These are phyloP conservation scores for Xylaria sp. DNA, from an alignment of 2,329 filamentous ascomycete species.

Conservation along the genomic window DNA sequence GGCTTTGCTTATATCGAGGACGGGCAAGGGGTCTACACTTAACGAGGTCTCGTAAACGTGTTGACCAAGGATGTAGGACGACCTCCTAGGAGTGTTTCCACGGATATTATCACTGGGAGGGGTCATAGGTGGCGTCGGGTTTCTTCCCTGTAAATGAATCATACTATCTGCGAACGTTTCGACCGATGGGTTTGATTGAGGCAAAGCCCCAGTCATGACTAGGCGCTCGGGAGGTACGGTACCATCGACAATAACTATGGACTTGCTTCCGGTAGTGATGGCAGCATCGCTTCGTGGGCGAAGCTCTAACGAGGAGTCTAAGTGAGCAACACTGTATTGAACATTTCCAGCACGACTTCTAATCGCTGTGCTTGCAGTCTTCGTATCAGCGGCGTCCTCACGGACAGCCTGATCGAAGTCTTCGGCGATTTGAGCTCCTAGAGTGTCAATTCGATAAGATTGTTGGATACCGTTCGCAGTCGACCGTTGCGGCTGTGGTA, in stretches of 20 bases:
- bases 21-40: constrained; percentile 50
- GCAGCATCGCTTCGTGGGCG: constrained; percentile 58
- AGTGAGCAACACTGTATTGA: constrained; percentile 52
- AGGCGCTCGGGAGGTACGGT: constrained; percentile 59
- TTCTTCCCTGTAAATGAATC: constrained; percentile 51
- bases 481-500: constrained; percentile 57
- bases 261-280: constrained; percentile 83
- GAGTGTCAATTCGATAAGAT: constrained; percentile 75
- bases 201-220: constrained; percentile 57
- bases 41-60: constrained; percentile 47
- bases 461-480: constrained; percentile 52
- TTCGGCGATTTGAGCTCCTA: constrained; percentile 79
- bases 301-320: constrained; percentile 51
- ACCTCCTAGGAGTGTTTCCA: constrained; percentile 55
- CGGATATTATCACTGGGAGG: constrained; percentile 53
- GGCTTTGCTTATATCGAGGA: constrained; percentile 46
- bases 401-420: constrained; percentile 79
- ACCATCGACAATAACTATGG: constrained; percentile 84
- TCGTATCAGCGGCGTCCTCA: constrained; percentile 60
- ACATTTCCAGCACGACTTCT: constrained; percentile 41
- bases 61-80: constrained; percentile 61
- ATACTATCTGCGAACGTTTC: constrained; percentile 61
- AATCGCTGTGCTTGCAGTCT: constrained; percentile 32
- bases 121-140: constrained; percentile 66
- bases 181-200: constrained; percentile 52